Conservation (phyloP, 2,329 filamentous ascomycete genomes). For the Monosporascus cannonballus region DNA sequence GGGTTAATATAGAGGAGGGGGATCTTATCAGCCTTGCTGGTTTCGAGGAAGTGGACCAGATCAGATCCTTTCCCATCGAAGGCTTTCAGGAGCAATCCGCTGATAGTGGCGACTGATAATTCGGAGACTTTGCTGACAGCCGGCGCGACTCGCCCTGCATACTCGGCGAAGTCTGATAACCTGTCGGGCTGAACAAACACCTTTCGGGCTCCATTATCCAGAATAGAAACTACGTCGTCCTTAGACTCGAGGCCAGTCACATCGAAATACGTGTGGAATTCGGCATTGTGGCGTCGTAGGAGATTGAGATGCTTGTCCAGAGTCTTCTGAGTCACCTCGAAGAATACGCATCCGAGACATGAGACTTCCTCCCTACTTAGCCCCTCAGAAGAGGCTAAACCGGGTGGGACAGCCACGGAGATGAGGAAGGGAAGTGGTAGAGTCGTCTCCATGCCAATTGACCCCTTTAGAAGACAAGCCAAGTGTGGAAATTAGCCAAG, state of each 20-base stretch:
- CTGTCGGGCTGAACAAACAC: conserved; percentile 74
- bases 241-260: conserved; percentile 61
- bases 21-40: conserved; percentile 39
- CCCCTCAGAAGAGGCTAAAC: conserved; percentile 43
- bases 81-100: conserved; percentile 47
- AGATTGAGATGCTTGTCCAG: conserved; percentile 39
- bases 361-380: conserved; percentile 52
- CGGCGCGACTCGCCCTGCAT: conserved; percentile 51
- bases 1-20: conserved; percentile 47
- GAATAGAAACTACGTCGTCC: conserved; percentile 71
- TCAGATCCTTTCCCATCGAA: conserved; percentile 40
- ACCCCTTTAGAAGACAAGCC: neutral
- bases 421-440: conserved; percentile 59
- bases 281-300: conserved; percentile 42
- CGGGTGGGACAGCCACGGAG: conserved; percentile 46
- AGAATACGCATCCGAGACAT: conserved; percentile 53
- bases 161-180: conserved; percentile 51
- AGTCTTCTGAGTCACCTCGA: conserved; percentile 39
- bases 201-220: conserved; percentile 79
- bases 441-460: conserved; percentile 52
- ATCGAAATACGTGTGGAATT: conserved; percentile 66
- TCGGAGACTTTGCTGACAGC: conserved; percentile 39
- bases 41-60: conserved; percentile 37
- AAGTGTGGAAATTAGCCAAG: neutral
- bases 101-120: conserved; percentile 38